Evolutionary conservation across 257 asterid species (phyloP).

Genomic region (Lithospermum erythrorhizon): DNA sequence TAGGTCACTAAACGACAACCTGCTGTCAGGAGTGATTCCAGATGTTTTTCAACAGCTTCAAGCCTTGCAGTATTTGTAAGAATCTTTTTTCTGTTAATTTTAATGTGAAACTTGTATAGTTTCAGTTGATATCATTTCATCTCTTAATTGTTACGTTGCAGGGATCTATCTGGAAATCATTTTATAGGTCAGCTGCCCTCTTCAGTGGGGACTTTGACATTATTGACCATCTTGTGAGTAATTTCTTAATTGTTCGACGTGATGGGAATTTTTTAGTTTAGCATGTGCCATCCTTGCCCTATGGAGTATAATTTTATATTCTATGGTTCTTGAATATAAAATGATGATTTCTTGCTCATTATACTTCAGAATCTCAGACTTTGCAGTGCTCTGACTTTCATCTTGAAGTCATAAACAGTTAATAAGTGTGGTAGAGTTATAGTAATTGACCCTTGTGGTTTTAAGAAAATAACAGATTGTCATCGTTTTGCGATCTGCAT

Average conservation of each 20-base stretch:
- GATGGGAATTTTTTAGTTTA: neutral
- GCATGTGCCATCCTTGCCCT: too few relatives aligned
- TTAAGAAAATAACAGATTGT: too few relatives aligned
- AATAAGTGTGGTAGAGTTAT: too few relatives aligned
- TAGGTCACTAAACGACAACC: constrained; percentile 61
- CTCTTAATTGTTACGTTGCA: constrained; percentile 17
- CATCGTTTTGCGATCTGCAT: too few relatives aligned
- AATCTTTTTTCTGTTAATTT: constrained; percentile 7
- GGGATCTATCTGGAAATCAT: constrained; percentile 72
- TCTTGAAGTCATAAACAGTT: too few relatives aligned
- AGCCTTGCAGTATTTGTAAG: constrained; percentile 44
- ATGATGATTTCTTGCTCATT: too few relatives aligned
- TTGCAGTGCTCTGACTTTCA: too few relatives aligned
- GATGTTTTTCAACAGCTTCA: constrained; percentile 58
- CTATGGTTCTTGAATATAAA: too few relatives aligned
- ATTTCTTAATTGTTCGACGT: constrained; percentile 4
- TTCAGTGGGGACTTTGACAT: constrained; percentile 58
- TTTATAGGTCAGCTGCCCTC: constrained; percentile 67
- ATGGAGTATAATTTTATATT: too few relatives aligned
- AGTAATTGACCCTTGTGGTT: too few relatives aligned
- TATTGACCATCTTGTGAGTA: constrained; percentile 65
- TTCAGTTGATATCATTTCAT: neutral
- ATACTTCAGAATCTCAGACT: too few relatives aligned
- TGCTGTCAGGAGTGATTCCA: constrained; percentile 62
- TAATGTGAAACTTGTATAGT: neutral